Percentiles rank a stretch among this genome's conserved stretches.
Conservation (phyloP, 2,329 filamentous ascomycete genomes). For the Arthrobotrys iridis region DNA sequence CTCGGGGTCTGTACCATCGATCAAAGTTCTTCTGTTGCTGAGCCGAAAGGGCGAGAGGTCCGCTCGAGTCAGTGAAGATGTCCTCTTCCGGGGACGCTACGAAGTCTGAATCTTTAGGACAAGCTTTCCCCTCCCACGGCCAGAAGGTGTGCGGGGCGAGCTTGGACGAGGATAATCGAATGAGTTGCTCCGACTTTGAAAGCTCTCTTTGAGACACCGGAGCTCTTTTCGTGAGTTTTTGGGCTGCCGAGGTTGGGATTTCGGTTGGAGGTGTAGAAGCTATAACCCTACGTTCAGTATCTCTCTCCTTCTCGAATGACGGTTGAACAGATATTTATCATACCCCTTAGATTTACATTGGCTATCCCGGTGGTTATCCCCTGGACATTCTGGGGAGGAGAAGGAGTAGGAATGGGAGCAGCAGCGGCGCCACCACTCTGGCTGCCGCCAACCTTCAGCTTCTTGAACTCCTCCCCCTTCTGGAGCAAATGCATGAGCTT, state of each 20-base stretch:
- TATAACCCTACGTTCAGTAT: neutral
- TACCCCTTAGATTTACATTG: conserved; percentile 9
- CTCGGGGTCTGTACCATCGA: conserved; percentile 80
- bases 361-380: conserved; percentile 22
- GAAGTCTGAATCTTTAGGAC: conserved; percentile 70
- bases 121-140: conserved; percentile 78
- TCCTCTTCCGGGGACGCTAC: conserved; percentile 62
- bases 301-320: neutral
- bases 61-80: conserved; percentile 75
- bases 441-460: conserved; percentile 1
- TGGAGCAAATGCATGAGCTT: conserved; percentile 40
- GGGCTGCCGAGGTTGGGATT: neutral
- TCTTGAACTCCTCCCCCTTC: conserved; percentile 42
- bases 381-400: neutral
- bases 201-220: conserved; percentile 64
- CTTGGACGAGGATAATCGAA: conserved; percentile 79
- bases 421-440: too few relatives aligned
- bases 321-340: neutral
- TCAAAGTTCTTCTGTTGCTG: conserved; percentile 79
- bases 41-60: conserved; percentile 74
- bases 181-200: conserved; percentile 76
- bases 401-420: neutral
- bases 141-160: conserved; percentile 86
- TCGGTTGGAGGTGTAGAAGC: conserved; percentile 3
- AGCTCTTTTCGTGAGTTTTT: neutral